Evolutionary conservation across 495 filamentous ascomycete species (phyloP), one percentile per base, ranked within the genome.

Genomic region (Parmelia sp.): DNA sequence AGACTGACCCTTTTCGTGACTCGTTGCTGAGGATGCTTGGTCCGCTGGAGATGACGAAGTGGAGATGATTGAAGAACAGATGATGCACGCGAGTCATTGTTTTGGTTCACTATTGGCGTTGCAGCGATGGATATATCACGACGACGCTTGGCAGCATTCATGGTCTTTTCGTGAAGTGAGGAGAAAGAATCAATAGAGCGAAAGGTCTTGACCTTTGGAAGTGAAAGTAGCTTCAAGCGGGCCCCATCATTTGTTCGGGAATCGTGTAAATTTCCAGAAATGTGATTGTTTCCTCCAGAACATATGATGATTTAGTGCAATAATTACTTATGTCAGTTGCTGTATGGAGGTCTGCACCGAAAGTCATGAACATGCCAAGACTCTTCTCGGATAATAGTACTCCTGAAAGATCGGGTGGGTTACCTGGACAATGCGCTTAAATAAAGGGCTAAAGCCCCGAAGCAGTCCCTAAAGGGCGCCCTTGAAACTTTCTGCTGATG

Each of bases 91-190:
- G 45, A 45, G 27, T 39, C 61, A 57, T 57, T 65, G 58, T 45
- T 65, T 45, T 44, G 25, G 35, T 35, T 57, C 19, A 45, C 25
- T 31, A 19, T 37, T 60, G 63, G 63, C 29, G 56, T 65, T 42
- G 45, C 57, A 65, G 63, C 14, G 36, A 37, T 27, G 27, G 57
- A 55, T 11, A 12, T 36, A 23, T 65, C 57, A n/a, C 36, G 45
- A n/a, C 37, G 57, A 29, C 63, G 63, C 23, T 65, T 65, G 37
- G 25, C 31, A 19, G 63, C 8, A 31, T 36, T 63, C 61, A 63
- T 63, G 23, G 6, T 42, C 17, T 9, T 12, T 47, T 42, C 12
- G 9, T 21, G 39, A 29, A 17, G 29, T 9, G 17, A 57, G 19
- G 37, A 19, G 21, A 25, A 27, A 19, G 3, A 12, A 7, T 42